Evolutionary conservation across 495 filamentous ascomycete species (phyloP), one percentile per base, ranked within the genome.

Genomic region (Aspergillus leporis): DNA sequence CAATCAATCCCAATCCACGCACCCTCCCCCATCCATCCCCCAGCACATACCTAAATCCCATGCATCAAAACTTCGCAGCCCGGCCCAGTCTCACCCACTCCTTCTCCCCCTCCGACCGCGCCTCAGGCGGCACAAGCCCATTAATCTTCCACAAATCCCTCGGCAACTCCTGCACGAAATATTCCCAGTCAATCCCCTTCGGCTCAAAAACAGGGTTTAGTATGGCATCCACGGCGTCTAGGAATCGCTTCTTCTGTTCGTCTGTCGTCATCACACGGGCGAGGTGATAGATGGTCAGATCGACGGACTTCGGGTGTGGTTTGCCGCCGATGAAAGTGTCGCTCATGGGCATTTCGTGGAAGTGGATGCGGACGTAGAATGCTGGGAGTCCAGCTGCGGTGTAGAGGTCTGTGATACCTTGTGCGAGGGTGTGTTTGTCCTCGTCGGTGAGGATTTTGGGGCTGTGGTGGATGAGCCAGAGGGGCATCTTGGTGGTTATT

Each of bases 321-420:
- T 45, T 32, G 21, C 57, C 59, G 45, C 54, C 55, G 19, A 52
- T 38, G 43, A 54, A 65, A 16, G 43, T 36, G 9, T 43, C 14
- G 4, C 6, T 30, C n/a, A 23, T 8, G 1, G 31, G 16, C 4
- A 61, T 14, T 25, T 53, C 32, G 25, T 61, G 16, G 38, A 51
- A 64, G 52, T 61, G 4, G 9, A 64, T 38, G 18, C 58, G 61
- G 43, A 67, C 61, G n/a, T 67, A 67, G 51, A 69, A 69, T 5
- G 55, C 62, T 34, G 73, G 66, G 8, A 75, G 56, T 18, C 70
- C 69, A 46, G 52, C 13, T 5, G 21, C 48, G n/a, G 46, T 45
- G 32, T 66, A 64, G 23, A 62, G 7, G 2, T 53, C 41, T 5
- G 64, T 67, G 47, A 65, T 58, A 23, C 47, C 43, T 46, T 65